Percentiles rank a stretch among this genome's conserved stretches.
Conservation (phyloP, 31 red algal species). For the Porphyra umbilicalis region DNA sequence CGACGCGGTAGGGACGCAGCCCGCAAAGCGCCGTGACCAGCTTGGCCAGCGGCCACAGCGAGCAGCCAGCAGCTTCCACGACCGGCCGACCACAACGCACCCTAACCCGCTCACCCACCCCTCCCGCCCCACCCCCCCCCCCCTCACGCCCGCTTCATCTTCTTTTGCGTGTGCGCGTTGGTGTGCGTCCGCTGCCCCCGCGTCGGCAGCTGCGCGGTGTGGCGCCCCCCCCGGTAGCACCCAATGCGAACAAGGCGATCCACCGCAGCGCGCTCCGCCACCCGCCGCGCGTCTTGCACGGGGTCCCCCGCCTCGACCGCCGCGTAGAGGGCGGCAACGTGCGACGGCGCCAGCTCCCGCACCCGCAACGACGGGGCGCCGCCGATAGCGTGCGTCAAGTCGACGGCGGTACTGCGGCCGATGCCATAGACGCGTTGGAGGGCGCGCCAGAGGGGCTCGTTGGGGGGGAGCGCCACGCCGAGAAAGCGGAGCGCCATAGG, state of each 20-base stretch:
- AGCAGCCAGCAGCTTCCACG: too few relatives aligned
- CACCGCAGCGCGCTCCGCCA: slow-evolving; percentile 13
- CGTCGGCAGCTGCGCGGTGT: slow-evolving; percentile 57
- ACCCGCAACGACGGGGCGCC: slow-evolving; percentile 27
- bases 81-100: too few relatives aligned
- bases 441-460: slow-evolving; percentile 45
- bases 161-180: slow-evolving; percentile 73
- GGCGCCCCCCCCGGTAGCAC: slow-evolving; percentile 54
- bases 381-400: slow-evolving; percentile 43
- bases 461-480: slow-evolving; percentile 8
- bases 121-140: background rate
- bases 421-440: slow-evolving; percentile 49
- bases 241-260: slow-evolving; percentile 53
- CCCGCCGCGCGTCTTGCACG: slow-evolving; percentile 28
- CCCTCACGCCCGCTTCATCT: slow-evolving; percentile 3
- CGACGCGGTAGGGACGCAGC: too few relatives aligned
- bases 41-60: too few relatives aligned
- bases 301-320: slow-evolving; percentile 28
- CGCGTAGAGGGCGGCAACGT: slow-evolving; percentile 44
- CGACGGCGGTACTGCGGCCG: slow-evolving; percentile 24
- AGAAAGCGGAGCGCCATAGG: slow-evolving; percentile 42
- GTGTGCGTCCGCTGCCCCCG: slow-evolving; percentile 72
- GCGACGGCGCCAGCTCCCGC: slow-evolving; percentile 36
- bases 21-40: too few relatives aligned
- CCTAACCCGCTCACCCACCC: background rate